Base-by-base conservation (phyloP, 441 rosid genomes). In the Populus hybrid region DNA sequence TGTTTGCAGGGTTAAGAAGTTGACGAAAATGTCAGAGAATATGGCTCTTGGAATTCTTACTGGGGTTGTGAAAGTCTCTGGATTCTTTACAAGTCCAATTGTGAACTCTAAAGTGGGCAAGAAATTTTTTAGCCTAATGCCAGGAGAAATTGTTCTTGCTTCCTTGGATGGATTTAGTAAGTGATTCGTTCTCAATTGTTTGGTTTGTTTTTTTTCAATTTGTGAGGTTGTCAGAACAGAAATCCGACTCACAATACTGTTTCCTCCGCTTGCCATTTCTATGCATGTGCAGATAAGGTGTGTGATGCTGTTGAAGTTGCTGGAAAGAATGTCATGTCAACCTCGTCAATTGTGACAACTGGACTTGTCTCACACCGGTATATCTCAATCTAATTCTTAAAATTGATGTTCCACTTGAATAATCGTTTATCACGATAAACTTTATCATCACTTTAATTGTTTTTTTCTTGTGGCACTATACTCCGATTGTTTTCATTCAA, bases 91-190 rank as follows among this genome's bases (percentile, higher is more conserved):
- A 1, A 87, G 91, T 68, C 75, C 93, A 23, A 84, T 91, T 79
- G 89, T 85, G 23, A 95, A 91, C 73, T 88, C 97, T 28, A 87
- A 85, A 78, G 86, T 80, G 14, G 99, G 99, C 82, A 90, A 93
- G 90, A 93, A 89, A 78, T 84, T 95, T 56, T 90, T 94, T 75
- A 79, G 92, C 50, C 90, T 92, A 59, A 85, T 93, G 23, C 98
- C 98, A 66, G 99, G 97, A 50, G 98, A 95, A 85, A 84, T 94
- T 53, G 79, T 92, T 75, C 93, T 95, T 64, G 98, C 99, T 16
- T 89, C 99, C 40, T 88, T 95, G 77, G 99, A n/a, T n/a, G n/a
- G n/a, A n/a, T n/a, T n/a, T n/a, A n/a, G n/a, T n/a, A n/a, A n/a
- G n/a, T n/a, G n/a, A n/a, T 65, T 72, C 74, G 21, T 61, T 71